These are phyloP conservation scores for Debaryomycetaceae sp. DNA, from an alignment of 1,139 yeast species.

Conservation along the genomic window DNA sequence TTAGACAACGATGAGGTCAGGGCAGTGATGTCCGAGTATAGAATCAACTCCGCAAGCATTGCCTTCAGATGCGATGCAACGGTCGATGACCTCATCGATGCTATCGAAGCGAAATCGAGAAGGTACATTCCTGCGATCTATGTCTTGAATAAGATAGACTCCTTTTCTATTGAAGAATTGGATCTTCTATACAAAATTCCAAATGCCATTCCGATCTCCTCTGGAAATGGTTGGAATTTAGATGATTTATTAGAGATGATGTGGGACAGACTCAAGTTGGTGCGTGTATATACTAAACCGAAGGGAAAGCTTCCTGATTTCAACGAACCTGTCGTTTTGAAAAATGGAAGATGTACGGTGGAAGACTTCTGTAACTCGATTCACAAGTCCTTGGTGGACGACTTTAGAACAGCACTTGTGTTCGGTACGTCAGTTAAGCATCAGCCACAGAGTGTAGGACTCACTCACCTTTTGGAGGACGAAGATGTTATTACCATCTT, in stretches of 20 bases:
- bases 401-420: slow-evolving; percentile 88
- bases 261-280: slow-evolving; percentile 91
- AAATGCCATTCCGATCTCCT: slow-evolving; percentile 92
- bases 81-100: slow-evolving; percentile 91
- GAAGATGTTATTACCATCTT: slow-evolving; percentile 96
- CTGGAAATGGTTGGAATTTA: slow-evolving; percentile 94
- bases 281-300: slow-evolving; percentile 95
- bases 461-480: slow-evolving; percentile 77
- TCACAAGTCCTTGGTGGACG: slow-evolving; percentile 89
- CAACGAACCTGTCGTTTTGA: slow-evolving; percentile 86
- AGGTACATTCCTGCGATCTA: slow-evolving; percentile 93
- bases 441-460: slow-evolving; percentile 96
- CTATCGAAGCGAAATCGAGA: slow-evolving; percentile 86
- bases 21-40: slow-evolving; percentile 94
- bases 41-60: slow-evolving; percentile 94
- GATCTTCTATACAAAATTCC: slow-evolving; percentile 89
- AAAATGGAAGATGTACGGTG: slow-evolving; percentile 77
- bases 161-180: slow-evolving; percentile 88
- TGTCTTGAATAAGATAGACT: slow-evolving; percentile 91
- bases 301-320: slow-evolving; percentile 94
- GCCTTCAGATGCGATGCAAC: slow-evolving; percentile 97
- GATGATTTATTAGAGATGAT: slow-evolving; percentile 89
- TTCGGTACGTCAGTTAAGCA: slow-evolving; percentile 93
- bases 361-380: slow-evolving; percentile 97
- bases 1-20: slow-evolving; percentile 88